These are phyloP conservation scores for Phytophthora pini DNA, from an alignment of 352 stramenopile genomes.

Conservation along the genomic window DNA sequence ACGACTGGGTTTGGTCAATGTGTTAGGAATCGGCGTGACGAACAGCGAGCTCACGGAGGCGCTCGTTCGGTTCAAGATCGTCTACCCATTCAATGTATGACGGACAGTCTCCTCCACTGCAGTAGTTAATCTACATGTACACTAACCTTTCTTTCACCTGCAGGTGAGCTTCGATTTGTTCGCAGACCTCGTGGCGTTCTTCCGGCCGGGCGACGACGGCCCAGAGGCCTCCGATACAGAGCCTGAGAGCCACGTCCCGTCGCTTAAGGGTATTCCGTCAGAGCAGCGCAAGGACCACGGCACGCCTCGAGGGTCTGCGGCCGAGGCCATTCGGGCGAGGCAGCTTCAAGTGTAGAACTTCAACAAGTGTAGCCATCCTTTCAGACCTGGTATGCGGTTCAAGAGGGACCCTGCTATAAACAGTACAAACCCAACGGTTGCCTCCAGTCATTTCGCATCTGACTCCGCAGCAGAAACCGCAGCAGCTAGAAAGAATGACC, in stretches of 20 bases:
- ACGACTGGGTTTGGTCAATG: slow-evolving; percentile 68
- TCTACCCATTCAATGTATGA: slow-evolving; percentile 49
- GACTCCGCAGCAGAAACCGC: background rate
- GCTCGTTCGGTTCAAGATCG: slow-evolving; percentile 41
- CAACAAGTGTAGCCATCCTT: slow-evolving; percentile 24
- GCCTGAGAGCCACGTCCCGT: slow-evolving; percentile 4
- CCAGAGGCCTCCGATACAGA: background rate
- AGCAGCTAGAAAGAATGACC: slow-evolving; percentile 42
- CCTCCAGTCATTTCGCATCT: slow-evolving; percentile 34
- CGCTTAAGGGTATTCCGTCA: slow-evolving; percentile 6
- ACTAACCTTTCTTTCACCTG: background rate
- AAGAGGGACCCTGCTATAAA: slow-evolving; percentile 3
- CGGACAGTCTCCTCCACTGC: too few species aligned
- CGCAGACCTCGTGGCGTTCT: slow-evolving; percentile 53
- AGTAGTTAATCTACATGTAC: too few species aligned
- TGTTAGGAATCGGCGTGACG: slow-evolving; percentile 61
- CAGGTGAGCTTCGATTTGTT: slow-evolving; percentile 77
- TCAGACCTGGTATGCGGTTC: slow-evolving; percentile 24
- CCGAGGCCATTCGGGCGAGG: slow-evolving; percentile 37
- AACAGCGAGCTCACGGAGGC: slow-evolving; percentile 41
- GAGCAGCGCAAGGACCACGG: slow-evolving; percentile 12
- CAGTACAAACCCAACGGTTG: slow-evolving; percentile 15
- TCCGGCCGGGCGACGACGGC: slow-evolving; percentile 22
- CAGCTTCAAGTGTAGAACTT: slow-evolving; percentile 4
- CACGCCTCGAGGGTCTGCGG: slow-evolving; percentile 28